These are phyloP conservation scores for Spathaspora jeffriesii DNA, from an alignment of 1,139 yeast species.

Conservation along the genomic window DNA sequence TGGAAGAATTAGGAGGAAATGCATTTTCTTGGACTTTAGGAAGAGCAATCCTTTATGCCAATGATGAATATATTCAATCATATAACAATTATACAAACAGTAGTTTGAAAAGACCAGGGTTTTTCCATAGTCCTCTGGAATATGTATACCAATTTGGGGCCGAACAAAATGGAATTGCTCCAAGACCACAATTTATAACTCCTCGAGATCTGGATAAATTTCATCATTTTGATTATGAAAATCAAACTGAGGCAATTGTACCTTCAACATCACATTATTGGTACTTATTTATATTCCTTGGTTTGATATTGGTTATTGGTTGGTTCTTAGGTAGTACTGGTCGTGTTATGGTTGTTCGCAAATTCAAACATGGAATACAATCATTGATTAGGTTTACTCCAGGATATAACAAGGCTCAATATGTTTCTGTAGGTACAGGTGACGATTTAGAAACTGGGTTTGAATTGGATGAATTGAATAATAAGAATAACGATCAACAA, in stretches of 20 bases:
- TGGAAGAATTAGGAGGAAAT: constrained; percentile 62
- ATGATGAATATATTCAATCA: constrained; percentile 45
- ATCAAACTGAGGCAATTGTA: constrained; percentile 29
- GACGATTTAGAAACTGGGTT: constrained; percentile 12
- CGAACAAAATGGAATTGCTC: constrained; percentile 43
- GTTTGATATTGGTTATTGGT: constrained; percentile 39
- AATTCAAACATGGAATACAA: constrained; percentile 8
- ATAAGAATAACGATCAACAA: constrained; percentile 8
- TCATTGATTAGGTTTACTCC: constrained; percentile 7
- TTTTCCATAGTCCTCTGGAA: constrained; percentile 49
- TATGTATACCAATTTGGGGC: constrained; percentile 53
- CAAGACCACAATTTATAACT: constrained; percentile 44
- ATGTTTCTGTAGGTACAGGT: constrained; percentile 4
- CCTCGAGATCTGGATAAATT: constrained; percentile 23
- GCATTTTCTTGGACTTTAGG: constrained; percentile 87
- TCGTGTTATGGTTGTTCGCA: constrained; percentile 16
- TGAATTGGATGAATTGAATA: constrained; percentile 10
- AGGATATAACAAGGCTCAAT: constrained; percentile 11
- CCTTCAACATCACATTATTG: constrained; percentile 50
- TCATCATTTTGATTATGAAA: constrained; percentile 31
- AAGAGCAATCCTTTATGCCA: constrained; percentile 66
- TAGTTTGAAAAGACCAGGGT: constrained; percentile 42
- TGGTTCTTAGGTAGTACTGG: constrained; percentile 48
- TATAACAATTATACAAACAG: constrained; percentile 24
- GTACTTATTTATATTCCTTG: constrained; percentile 46